These are phyloP conservation scores for Suillus clintonianus DNA, from an alignment of 768 basidiomycete genomes.

Conservation along the genomic window DNA sequence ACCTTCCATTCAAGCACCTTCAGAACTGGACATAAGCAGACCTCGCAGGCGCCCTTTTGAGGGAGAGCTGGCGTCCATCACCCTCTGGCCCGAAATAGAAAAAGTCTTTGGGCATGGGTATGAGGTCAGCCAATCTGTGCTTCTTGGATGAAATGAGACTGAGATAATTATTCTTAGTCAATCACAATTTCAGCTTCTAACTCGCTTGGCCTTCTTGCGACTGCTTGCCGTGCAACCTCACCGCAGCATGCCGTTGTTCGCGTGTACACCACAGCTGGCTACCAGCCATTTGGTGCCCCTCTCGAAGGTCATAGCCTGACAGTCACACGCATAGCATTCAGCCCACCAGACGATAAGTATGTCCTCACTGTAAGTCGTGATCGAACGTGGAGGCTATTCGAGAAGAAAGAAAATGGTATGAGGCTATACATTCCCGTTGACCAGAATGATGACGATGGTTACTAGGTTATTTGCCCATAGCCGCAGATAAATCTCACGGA, in stretches of 20 bases:
- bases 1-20: conserved; percentile 12
- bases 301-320: conserved; percentile 86
- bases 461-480: conserved; percentile 61
- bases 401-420: conserved; percentile 46
- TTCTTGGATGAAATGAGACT: not conserved
- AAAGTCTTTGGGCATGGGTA: conserved; percentile 99
- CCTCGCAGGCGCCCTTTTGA: conserved; percentile 69
- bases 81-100: conserved; percentile 95
- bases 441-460: not conserved
- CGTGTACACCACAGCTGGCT: conserved; percentile 72
- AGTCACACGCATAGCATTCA: conserved; percentile 88
- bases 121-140: conserved; percentile 58
- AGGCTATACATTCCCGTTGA: not conserved
- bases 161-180: conserved; percentile 48
- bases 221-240: conserved; percentile 87
- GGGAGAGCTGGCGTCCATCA: conserved; percentile 82
- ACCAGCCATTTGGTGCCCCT: conserved; percentile 69
- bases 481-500: conserved; percentile 80
- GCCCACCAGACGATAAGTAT: conserved; percentile 69
- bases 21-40: conserved; percentile 16
- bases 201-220: conserved; percentile 71
- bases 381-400: conserved; percentile 86
- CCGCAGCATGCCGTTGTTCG: conserved; percentile 89
- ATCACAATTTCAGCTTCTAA: conserved; percentile 80
- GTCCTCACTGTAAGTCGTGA: conserved; percentile 90